Percentiles rank a stretch among this genome's conserved stretches.
Evolutionary conservation across 2,329 filamentous ascomycete genomes (phyloP).

Genomic region (Akanthomyces lecanii): DNA sequence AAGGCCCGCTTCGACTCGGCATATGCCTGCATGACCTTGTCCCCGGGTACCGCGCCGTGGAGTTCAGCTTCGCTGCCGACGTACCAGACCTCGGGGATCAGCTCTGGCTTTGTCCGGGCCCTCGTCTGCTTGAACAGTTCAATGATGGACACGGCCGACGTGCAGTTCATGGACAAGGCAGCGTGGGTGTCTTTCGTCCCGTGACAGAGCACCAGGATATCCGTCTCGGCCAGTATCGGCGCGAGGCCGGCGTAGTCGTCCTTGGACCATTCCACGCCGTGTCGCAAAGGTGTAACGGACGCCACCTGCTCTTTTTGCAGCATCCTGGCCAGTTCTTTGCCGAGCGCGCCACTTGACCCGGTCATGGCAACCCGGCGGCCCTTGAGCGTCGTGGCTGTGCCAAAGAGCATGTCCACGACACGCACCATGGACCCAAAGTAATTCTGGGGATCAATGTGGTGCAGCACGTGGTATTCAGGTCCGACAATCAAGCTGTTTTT

Average conservation of each 20-base stretch:
- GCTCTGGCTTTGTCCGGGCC: neutral
- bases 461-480: slow-evolving; percentile 21
- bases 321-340: slow-evolving; percentile 6
- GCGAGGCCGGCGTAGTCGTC: slow-evolving; percentile 11
- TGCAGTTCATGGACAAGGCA: slow-evolving; percentile 17
- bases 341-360: slow-evolving; percentile 18
- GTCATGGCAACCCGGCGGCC: slow-evolving; percentile 20
- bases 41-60: slow-evolving; percentile 19
- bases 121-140: slow-evolving; percentile 14
- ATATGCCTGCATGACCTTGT: slow-evolving; percentile 18
- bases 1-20: slow-evolving; percentile 19
- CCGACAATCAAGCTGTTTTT: slow-evolving; percentile 17
- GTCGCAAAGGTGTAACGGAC: slow-evolving; percentile 9
- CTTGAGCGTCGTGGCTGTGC: slow-evolving; percentile 18
- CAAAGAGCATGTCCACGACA: slow-evolving; percentile 19
- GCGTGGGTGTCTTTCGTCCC: slow-evolving; percentile 16
- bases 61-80: slow-evolving; percentile 22
- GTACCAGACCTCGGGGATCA: slow-evolving; percentile 22
- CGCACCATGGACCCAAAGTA: slow-evolving; percentile 22
- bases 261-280: slow-evolving; percentile 16
- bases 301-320: slow-evolving; percentile 14
- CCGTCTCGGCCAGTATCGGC: slow-evolving; percentile 14
- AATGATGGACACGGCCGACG: slow-evolving; percentile 9
- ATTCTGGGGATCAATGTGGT: slow-evolving; percentile 21
- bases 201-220: slow-evolving; percentile 20